Conservation (phyloP, 805 yeast genomes). For the Tetrapisispora taiwanensis region DNA sequence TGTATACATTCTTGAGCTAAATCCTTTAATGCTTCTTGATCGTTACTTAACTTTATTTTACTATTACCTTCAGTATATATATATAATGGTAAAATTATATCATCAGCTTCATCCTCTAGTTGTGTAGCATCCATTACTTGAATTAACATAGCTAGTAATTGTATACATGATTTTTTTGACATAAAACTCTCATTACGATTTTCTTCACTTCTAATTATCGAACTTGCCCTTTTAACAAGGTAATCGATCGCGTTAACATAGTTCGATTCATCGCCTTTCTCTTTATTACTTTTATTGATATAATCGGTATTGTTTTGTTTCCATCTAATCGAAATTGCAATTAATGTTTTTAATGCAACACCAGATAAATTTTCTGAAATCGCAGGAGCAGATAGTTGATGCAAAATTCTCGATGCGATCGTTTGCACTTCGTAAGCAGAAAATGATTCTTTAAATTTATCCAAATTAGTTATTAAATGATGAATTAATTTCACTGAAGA, state of each 20-base stretch:
- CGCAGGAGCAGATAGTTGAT: conserved; percentile 75
- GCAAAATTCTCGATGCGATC: conserved; percentile 54
- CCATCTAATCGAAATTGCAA: conserved; percentile 55
- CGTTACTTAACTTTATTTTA: conserved; percentile 24
- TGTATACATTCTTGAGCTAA: conserved; percentile 57
- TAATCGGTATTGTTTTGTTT: conserved; percentile 33
- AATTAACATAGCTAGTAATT: conserved; percentile 54
- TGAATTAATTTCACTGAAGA: conserved; percentile 52
- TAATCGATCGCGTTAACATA: conserved; percentile 22
- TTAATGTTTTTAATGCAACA: conserved; percentile 58
- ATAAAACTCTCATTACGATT: conserved; percentile 41
- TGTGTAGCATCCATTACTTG: conserved; percentile 39
- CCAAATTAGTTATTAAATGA: conserved; percentile 35
- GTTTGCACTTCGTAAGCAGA: conserved; percentile 47
- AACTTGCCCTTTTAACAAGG: conserved; percentile 49
- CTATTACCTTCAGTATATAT: conserved; percentile 36
- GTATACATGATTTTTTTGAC: conserved; percentile 61
- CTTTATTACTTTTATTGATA: conserved; percentile 23
- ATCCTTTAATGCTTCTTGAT: conserved; percentile 41
- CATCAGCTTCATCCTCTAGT: conserved; percentile 36
- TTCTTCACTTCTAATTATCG: conserved; percentile 57
- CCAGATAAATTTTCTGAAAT: conserved; percentile 53
- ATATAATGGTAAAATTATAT: conserved; percentile 45
- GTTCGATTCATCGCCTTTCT: conserved; percentile 14
- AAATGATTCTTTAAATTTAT: conserved; percentile 28